These are phyloP conservation scores for Inonotus obliquus DNA, from an alignment of 1,284 basidiomycete species.

Conservation along the genomic window DNA sequence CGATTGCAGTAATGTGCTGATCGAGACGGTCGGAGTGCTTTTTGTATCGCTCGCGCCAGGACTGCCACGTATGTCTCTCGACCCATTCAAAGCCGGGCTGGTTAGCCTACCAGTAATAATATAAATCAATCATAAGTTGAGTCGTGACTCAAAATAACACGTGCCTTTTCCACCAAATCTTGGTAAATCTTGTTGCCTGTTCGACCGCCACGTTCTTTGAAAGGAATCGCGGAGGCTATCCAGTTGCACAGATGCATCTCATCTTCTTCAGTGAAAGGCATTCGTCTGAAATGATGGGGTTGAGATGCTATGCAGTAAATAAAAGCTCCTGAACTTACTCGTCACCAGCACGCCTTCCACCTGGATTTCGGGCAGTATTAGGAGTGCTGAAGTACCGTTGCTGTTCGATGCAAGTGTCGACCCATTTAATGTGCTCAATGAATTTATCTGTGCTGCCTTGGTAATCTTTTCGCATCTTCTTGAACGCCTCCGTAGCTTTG, in stretches of 20 bases:
- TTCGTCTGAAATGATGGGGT: constrained; percentile 45
- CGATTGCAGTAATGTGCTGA: constrained; percentile 53
- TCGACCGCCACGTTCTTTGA: constrained; percentile 70
- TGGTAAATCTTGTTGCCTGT: constrained; percentile 79
- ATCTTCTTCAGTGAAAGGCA: constrained; percentile 68
- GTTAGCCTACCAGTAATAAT: constrained; percentile 36
- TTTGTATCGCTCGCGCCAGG: constrained; percentile 82
- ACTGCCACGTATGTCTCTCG: constrained; percentile 79
- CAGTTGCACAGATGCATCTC: constrained; percentile 66
- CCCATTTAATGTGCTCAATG: constrained; percentile 75
- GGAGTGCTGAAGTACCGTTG: constrained; percentile 61
- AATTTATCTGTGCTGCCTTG: constrained; percentile 63
- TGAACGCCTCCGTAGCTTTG: constrained; percentile 66
- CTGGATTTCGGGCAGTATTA: constrained; percentile 73
- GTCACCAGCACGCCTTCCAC: constrained; percentile 72
- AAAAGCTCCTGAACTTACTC: constrained; percentile 45
- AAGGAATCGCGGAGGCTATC: constrained; percentile 76
- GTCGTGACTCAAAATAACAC: constrained; percentile 19
- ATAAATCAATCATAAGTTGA: not conserved
- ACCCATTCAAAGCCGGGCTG: constrained; percentile 76
- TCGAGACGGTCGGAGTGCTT: constrained; percentile 69
- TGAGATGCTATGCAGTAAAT: not conserved
- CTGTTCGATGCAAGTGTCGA: constrained; percentile 72
- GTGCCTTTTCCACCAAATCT: constrained; percentile 49
- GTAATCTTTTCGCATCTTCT: constrained; percentile 62